Conservation (phyloP, 2,329 filamentous ascomycete species). For the Aspergillus intermedius region DNA sequence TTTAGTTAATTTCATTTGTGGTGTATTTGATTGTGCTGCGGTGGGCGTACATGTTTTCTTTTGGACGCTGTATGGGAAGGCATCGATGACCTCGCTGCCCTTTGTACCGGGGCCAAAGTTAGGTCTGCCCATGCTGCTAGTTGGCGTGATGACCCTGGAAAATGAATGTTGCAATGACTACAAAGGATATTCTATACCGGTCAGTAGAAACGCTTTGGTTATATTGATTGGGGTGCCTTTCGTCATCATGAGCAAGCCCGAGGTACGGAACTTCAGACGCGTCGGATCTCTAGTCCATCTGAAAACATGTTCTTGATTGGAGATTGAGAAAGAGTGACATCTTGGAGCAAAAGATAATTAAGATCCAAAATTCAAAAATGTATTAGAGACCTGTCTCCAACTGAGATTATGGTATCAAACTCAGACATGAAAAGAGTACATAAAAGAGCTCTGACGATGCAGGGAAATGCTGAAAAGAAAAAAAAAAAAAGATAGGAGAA, state of each 20-base stretch:
- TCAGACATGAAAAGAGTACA: no score
- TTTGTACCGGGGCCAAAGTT: slow-evolving; percentile 15
- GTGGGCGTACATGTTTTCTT: slow-evolving; percentile 22
- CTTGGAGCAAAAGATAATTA: no score
- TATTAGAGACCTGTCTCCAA: no score
- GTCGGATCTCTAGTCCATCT: neutral
- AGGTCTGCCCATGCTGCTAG: neutral
- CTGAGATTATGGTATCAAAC: no score
- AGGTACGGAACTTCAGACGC: slow-evolving; percentile 1
- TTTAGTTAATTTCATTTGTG: neutral
- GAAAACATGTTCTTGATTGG: neutral
- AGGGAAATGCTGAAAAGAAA: no score
- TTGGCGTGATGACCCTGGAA: neutral
- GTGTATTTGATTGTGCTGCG: neutral
- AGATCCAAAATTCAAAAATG: no score
- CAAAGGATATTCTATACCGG: neutral
- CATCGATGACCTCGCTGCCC: slow-evolving; percentile 23
- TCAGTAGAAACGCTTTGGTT: neutral
- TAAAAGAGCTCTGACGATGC: no score
- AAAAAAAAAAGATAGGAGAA: no score
- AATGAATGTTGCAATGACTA: neutral
- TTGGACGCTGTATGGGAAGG: slow-evolving; percentile 22
- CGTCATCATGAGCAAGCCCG: slow-evolving; percentile 9
- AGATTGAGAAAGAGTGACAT: no score
- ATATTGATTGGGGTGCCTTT: neutral